Conservation (phyloP, 441 rosid genomes). For the Erodium trifolium region DNA sequence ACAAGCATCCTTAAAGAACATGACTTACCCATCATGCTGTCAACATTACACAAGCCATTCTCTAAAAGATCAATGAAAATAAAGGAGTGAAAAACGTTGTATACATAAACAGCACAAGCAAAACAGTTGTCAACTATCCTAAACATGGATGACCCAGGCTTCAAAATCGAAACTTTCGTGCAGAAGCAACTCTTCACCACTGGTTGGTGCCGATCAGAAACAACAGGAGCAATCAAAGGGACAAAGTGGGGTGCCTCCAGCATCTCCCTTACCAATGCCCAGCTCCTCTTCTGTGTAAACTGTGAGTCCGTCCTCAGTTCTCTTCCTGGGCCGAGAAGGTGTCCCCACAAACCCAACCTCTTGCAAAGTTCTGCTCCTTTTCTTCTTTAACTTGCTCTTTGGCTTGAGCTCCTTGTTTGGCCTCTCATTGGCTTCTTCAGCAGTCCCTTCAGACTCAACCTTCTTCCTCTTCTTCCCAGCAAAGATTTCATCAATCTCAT, state of each 20-base stretch:
- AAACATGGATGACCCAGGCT: background rate
- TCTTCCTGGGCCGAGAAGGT: slow-evolving; percentile 35
- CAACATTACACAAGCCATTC: no score
- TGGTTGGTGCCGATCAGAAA: background rate
- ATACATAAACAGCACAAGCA: background rate
- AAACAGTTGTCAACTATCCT: background rate
- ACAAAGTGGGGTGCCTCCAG: slow-evolving; percentile 60
- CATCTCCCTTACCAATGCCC: slow-evolving; percentile 42
- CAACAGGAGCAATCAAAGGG: slow-evolving; percentile 34
- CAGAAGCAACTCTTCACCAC: no score
- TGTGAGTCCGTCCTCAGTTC: slow-evolving; percentile 42
- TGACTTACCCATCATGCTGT: background rate
- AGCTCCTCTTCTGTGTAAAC: slow-evolving; percentile 64
- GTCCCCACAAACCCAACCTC: slow-evolving; percentile 20
- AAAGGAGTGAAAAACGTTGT: no score
- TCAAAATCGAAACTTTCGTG: background rate
- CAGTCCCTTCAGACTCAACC: slow-evolving; percentile 5
- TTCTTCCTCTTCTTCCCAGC: slow-evolving; percentile 36
- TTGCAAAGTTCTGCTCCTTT: slow-evolving; percentile 23
- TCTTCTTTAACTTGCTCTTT: slow-evolving; percentile 22
- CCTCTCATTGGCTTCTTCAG: slow-evolving; percentile 10
- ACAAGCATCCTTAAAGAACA: background rate
- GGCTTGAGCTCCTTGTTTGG: slow-evolving; percentile 12
- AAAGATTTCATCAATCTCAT: slow-evolving; percentile 46
- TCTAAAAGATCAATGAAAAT: no score